These are phyloP conservation scores for Astrothelium macrocarpum DNA, from an alignment of 495 filamentous ascomycete genomes.

Conservation along the genomic window DNA sequence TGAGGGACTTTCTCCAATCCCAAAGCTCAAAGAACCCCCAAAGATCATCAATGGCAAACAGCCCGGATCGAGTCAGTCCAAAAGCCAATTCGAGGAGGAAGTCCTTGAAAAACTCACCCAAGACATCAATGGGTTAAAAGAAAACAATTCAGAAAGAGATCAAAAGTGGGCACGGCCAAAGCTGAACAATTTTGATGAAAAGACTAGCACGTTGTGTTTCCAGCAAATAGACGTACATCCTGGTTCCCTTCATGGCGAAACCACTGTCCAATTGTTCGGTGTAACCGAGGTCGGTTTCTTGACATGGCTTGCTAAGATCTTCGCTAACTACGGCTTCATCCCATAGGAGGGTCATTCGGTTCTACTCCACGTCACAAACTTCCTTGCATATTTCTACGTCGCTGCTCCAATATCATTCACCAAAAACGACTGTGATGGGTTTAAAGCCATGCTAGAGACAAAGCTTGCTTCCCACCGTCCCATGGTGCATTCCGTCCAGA, in stretches of 20 bases:
- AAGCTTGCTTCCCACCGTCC: conserved; percentile 56
- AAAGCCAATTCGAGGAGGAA: conserved; percentile 87
- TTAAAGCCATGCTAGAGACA: conserved; percentile 64
- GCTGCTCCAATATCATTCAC: conserved; percentile 76
- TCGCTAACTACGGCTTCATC: conserved; percentile 30
- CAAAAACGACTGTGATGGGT: conserved; percentile 63
- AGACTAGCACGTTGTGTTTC: conserved; percentile 66
- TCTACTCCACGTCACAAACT: conserved; percentile 87
- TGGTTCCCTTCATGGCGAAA: conserved; percentile 58
- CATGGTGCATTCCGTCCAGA: conserved; percentile 59
- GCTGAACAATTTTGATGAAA: conserved; percentile 61
- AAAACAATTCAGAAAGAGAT: conserved; percentile 81
- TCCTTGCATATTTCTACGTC: conserved; percentile 93
- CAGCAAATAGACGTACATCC: conserved; percentile 96
- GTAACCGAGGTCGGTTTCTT: conserved; percentile 64
- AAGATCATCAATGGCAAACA: conserved; percentile 47
- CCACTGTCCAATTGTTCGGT: conserved; percentile 81
- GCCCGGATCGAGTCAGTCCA: conserved; percentile 68
- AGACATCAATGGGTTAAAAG: conserved; percentile 74
- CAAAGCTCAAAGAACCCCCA: conserved; percentile 47
- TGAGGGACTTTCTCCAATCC: conserved; percentile 47
- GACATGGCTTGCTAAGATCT: conserved; percentile 9
- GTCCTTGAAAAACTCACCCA: conserved; percentile 91
- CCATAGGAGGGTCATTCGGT: conserved; percentile 66
- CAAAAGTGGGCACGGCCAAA: conserved; percentile 84